Evolutionary conservation across 176 grass and related monocot species (phyloP), one percentile per base, ranked within the genome.

Genomic region (Carex parvula): DNA sequence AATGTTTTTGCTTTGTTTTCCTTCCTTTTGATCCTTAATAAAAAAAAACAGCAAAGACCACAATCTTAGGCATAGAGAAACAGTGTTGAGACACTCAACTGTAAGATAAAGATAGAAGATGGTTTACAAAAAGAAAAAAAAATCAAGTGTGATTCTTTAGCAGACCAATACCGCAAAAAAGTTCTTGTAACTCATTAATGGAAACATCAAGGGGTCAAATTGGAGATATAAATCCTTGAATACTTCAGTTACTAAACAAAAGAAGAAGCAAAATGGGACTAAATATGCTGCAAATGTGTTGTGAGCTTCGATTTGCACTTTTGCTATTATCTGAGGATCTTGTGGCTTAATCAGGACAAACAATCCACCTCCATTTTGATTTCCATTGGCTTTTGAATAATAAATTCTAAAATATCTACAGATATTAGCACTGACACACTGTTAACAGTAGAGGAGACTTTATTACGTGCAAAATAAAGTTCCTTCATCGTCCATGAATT

Each of bases 211-310:
- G 91, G 93, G n/a, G 93, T 90, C 81, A 99, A 92, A 72, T 96
- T 99, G 56, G 97, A 99, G 52, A 99, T 99, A 71, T 99, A 99
- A 85, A 99, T 99, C 84, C 97, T 99, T 55, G 93, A 54, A n/a
- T 96, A 44, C 42, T 8, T 44, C 42, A 44, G 6, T 44, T 44
- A 8, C 42, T 44, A 44, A 44, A 44, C 42, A 44, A 44, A 44
- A 44, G 42, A 44, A 44, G 42, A 44, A 44, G 42, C 42, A 44
- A 44, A 44, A 44, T 44, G 42, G 7, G 42, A 44, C 7, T 44
- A 44, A 44, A 44, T 6, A 44, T 44, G 42, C 6, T 44, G 42
- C 42, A 44, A 44, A 44, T 44, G 42, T 44, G 42, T 8, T 44
- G 6, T 44, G 1, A 44, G 42, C 42, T 44, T 44, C 1, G 7